Base-by-base conservation (phyloP, 2,329 filamentous ascomycete species). In the Cercospora sp. region DNA sequence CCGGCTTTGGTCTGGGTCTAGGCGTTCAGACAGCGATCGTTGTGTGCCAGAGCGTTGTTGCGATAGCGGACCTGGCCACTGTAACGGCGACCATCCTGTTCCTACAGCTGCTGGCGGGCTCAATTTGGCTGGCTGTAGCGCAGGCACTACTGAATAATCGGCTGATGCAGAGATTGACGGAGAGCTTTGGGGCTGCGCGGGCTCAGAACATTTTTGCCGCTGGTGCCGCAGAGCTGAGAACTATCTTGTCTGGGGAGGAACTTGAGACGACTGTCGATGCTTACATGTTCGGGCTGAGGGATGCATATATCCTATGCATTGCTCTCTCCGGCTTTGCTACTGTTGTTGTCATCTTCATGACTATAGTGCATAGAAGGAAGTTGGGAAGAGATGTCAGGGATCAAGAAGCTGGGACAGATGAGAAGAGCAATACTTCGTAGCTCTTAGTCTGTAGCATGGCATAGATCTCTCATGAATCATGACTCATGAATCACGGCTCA, bases 191-290 rank as follows among this genome's bases (percentile, higher is more conserved):
- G 0, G 78, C 78, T 33, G 74, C 84, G 6, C 72, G 82, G 65
- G 75, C 83, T 0, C 67, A 60, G 10, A 67, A 79, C 12, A 80
- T 85, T 5, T 74, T 83, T 18, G 74, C 72, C 1, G 80, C 80
- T 5, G 85, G 85, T 45, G 84, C 85, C 1, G 91, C 89, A 0
- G 83, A 88, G 63, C 80, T 93, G 5, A 20, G 64, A 18, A 60
- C 83, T 77, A 80, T 1, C 87, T 92, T n/a, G 79, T 88, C 1
- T 71, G 80, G 0, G 88, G 87, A 0, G 5, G 45, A 66, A 16
- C 31, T 69, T 10, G 23, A 45, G 7, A 33, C 18, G 20, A 61
- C 57, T 5, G 64, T 69, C 45, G 53, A 57, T n/a, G 63, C 64
- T 13, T 92, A 92, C 60, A 78, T 78, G 77, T 62, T 48, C 5